Evolutionary conservation across 2,329 filamentous ascomycete species (phyloP).

Genomic region (Fusarium udum): DNA sequence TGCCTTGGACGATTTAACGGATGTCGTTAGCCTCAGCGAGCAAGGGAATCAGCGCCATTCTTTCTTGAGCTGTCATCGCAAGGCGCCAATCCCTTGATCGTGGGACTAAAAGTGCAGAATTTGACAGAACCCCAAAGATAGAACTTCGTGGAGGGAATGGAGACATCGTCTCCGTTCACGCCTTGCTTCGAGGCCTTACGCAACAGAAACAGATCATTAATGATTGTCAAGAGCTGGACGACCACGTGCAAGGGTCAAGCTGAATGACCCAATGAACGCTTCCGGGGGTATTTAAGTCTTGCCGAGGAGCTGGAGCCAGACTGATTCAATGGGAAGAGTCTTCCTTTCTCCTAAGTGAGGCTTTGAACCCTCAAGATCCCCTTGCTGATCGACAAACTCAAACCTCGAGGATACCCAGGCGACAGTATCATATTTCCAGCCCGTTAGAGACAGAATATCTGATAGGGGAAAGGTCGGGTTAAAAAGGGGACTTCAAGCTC

Average conservation of each 20-base stretch:
- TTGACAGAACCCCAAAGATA: fast-evolving
- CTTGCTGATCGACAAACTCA: too few relatives aligned
- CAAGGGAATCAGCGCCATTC: background rate
- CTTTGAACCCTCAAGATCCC: too few relatives aligned
- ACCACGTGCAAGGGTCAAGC: background rate
- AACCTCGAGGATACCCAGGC: too few relatives aligned
- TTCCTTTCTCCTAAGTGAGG: too few relatives aligned
- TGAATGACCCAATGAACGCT: background rate
- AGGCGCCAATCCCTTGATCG: background rate
- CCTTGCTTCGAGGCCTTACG: background rate
- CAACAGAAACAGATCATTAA: background rate
- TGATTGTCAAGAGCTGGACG: background rate
- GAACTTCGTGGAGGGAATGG: background rate
- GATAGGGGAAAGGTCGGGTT: too few relatives aligned
- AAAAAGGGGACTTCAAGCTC: too few relatives aligned
- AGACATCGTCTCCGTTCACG: background rate
- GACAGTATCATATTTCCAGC: too few relatives aligned
- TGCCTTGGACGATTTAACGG: background rate
- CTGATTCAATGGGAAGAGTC: too few relatives aligned
- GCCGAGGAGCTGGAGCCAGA: background rate
- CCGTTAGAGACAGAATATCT: too few relatives aligned
- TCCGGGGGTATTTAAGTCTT: background rate
- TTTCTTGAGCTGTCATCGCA: background rate
- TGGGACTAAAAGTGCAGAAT: too few relatives aligned
- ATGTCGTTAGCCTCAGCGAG: background rate